A percentile compares a stretch with the other conserved stretches of the same genome.
These are phyloP conservation scores for Wilcoxina mikolae DNA, from an alignment of 495 filamentous ascomycete genomes.

Conservation along the genomic window DNA sequence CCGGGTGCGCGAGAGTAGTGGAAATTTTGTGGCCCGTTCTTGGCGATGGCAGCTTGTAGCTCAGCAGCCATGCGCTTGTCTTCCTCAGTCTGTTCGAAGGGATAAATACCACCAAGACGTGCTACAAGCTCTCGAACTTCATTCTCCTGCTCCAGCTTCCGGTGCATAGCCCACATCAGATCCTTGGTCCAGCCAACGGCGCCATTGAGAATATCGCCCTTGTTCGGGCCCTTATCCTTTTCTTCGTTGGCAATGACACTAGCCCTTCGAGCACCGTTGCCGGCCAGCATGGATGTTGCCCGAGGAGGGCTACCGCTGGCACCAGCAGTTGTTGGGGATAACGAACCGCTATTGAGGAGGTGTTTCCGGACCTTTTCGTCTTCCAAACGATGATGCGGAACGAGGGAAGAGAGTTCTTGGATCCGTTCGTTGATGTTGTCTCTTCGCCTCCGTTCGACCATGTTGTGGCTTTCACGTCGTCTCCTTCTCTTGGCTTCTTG, in stretches of 20 bases:
- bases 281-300: slow-evolving; percentile 84
- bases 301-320: slow-evolving; percentile 48
- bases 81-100: slow-evolving; percentile 77
- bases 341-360: slow-evolving; percentile 71
- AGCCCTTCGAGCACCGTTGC: slow-evolving; percentile 62
- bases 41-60: slow-evolving; percentile 65
- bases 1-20: slow-evolving; percentile 73
- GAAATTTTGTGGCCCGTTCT: slow-evolving; percentile 45
- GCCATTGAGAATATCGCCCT: slow-evolving; percentile 95
- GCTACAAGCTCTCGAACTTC: slow-evolving; percentile 60
- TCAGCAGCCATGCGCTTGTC: slow-evolving; percentile 91
- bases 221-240: slow-evolving; percentile 97
- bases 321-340: slow-evolving; percentile 61
- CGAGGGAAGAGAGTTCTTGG: slow-evolving; percentile 84
- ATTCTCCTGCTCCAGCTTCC: slow-evolving; percentile 75
- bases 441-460: slow-evolving; percentile 82
- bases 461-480: slow-evolving; percentile 85
- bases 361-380: slow-evolving; percentile 95
- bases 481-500: slow-evolving; percentile 88
- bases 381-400: slow-evolving; percentile 82
- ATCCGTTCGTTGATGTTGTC: slow-evolving; percentile 99
- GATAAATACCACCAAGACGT: slow-evolving; percentile 55
- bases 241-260: slow-evolving; percentile 66
- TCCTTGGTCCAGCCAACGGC: slow-evolving; percentile 94
- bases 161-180: slow-evolving; percentile 86